These are phyloP conservation scores for Colletotrichum gloeosporioides DNA, from an alignment of 2,329 filamentous ascomycete genomes.

Conservation along the genomic window DNA sequence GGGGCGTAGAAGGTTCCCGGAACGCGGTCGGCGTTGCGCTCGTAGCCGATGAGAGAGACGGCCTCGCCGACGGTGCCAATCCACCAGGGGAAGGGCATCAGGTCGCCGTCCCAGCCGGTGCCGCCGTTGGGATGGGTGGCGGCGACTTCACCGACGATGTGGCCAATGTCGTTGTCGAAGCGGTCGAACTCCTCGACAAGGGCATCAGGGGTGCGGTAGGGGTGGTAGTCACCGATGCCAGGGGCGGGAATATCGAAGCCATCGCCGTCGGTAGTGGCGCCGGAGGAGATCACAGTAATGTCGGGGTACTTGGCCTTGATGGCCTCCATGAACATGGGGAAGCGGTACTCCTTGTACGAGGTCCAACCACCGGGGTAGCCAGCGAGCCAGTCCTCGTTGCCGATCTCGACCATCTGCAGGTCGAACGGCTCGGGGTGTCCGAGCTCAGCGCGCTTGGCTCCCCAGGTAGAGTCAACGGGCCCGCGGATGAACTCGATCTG, in stretches of 20 bases:
- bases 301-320: slow-evolving; percentile 62
- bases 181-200: slow-evolving; percentile 54
- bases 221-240: slow-evolving; percentile 55
- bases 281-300: slow-evolving; percentile 60
- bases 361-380: slow-evolving; percentile 50
- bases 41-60: slow-evolving; percentile 68
- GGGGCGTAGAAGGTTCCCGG: slow-evolving; percentile 58
- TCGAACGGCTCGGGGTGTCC: slow-evolving; percentile 67
- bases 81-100: slow-evolving; percentile 59
- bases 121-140: slow-evolving; percentile 58
- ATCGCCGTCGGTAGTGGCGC: slow-evolving; percentile 51
- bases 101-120: slow-evolving; percentile 48
- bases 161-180: slow-evolving; percentile 54
- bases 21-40: slow-evolving; percentile 67
- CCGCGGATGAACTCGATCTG: slow-evolving; percentile 69
- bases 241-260: slow-evolving; percentile 44
- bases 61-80: slow-evolving; percentile 68
- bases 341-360: slow-evolving; percentile 60
- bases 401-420: slow-evolving; percentile 68
- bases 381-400: slow-evolving; percentile 71
- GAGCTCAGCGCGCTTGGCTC: slow-evolving; percentile 60
- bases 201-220: slow-evolving; percentile 55
- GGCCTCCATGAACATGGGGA: slow-evolving; percentile 63
- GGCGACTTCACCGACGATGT: slow-evolving; percentile 56
- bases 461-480: slow-evolving; percentile 57